Conservation (phyloP, 2,329 filamentous ascomycete species). For the Fusarium sp. region DNA sequence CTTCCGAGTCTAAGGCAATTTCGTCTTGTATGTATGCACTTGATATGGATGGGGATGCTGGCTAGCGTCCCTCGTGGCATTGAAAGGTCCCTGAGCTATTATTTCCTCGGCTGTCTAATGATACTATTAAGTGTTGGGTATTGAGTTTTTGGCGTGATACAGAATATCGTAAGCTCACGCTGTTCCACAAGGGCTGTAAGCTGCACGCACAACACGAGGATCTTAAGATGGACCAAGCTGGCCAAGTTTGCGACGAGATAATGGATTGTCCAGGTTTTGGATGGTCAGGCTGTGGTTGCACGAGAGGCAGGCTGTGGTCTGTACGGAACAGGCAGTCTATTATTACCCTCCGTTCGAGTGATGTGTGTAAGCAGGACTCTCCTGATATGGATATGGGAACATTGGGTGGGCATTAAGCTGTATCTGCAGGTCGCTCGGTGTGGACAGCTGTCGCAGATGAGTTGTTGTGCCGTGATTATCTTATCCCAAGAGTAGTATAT, state of each 20-base stretch:
- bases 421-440: conserved; percentile 40
- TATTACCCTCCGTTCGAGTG: conserved; percentile 1
- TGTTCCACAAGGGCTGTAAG: conserved; percentile 16
- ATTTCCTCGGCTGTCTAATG: neutral
- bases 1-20: neutral
- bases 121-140: neutral
- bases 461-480: conserved; percentile 24
- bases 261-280: neutral
- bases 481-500: conserved; percentile 17
- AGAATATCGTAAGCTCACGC: conserved; percentile 16
- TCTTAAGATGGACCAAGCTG: conserved; percentile 28
- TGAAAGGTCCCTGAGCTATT: conserved; percentile 8
- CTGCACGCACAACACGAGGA: neutral
- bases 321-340: conserved; percentile 5
- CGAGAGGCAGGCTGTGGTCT: conserved; percentile 10
- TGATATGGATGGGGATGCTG: conserved; percentile 1
- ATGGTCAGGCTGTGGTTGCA: conserved; percentile 22
- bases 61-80: conserved; percentile 24
- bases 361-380: conserved; percentile 29
- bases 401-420: conserved; percentile 10
- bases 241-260: conserved; percentile 26
- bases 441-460: conserved; percentile 22
- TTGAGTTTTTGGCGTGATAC: conserved; percentile 10
- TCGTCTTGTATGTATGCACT: neutral
- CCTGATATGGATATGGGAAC: conserved; percentile 30